Percentiles rank a stretch among this genome's conserved stretches.
These are phyloP conservation scores for Hymenotorrendiella dingleyae DNA, from an alignment of 2,329 filamentous ascomycete species.

Conservation along the genomic window DNA sequence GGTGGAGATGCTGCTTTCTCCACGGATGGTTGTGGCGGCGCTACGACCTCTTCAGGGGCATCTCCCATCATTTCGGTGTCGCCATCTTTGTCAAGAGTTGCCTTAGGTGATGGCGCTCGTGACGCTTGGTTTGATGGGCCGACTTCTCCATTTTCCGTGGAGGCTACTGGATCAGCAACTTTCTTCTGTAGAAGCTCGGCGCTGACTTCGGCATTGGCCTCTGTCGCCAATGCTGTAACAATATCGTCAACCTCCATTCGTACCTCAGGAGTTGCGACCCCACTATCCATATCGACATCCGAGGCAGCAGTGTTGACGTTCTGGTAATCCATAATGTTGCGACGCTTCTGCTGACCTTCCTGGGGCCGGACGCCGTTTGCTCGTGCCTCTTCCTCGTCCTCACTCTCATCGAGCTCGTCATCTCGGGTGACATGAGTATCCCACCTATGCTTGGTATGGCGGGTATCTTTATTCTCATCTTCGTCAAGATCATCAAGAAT, in stretches of 20 bases:
- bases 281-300: slow-evolving; percentile 48
- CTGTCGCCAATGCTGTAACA: slow-evolving; percentile 19
- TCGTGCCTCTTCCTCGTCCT: slow-evolving; percentile 75
- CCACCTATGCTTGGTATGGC: slow-evolving; percentile 75
- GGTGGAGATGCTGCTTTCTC: slow-evolving; percentile 1
- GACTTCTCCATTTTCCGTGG: slow-evolving; percentile 15
- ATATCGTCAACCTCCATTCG: slow-evolving; percentile 22
- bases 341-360: slow-evolving; percentile 43
- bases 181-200: slow-evolving; percentile 28
- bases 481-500: slow-evolving; percentile 68
- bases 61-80: slow-evolving; percentile 30
- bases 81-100: slow-evolving; percentile 26
- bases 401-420: slow-evolving; percentile 80
- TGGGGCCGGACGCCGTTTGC: slow-evolving; percentile 59
- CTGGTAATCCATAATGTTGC: slow-evolving; percentile 56
- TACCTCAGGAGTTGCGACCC: slow-evolving; percentile 36
- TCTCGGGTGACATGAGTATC: slow-evolving; percentile 72
- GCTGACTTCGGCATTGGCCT: slow-evolving; percentile 30
- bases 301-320: slow-evolving; percentile 45
- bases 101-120: slow-evolving; percentile 23
- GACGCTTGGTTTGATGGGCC: slow-evolving; percentile 28
- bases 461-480: slow-evolving; percentile 77
- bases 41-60: slow-evolving; percentile 2
- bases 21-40: not conserved
- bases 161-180: slow-evolving; percentile 15